Evolutionary conservation across 768 basidiomycete genomes (phyloP).

Genomic region (Phlebiopsis flavidoalba): DNA sequence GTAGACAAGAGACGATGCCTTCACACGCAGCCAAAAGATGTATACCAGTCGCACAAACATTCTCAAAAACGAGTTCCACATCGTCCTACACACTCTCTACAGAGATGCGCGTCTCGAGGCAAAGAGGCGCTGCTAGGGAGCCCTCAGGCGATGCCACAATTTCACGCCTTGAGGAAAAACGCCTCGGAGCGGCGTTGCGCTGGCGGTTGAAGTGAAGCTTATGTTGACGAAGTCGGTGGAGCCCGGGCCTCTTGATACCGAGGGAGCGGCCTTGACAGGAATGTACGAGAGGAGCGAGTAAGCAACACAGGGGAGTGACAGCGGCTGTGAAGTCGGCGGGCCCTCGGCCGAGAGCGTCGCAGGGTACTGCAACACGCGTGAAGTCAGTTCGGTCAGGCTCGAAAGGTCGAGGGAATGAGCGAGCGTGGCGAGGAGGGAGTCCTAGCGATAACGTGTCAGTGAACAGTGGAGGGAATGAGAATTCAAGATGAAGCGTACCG

Average conservation of each 20-base stretch:
- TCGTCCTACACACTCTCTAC: slow-evolving; percentile 34
- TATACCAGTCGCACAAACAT: background rate
- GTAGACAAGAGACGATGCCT: background rate
- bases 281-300: slow-evolving; percentile 92
- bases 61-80: too few species aligned
- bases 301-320: slow-evolving; percentile 93
- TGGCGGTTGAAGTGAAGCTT: slow-evolving; percentile 90
- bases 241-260: slow-evolving; percentile 80
- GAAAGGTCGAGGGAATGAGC: slow-evolving; percentile 92
- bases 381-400: slow-evolving; percentile 92
- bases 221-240: slow-evolving; percentile 93
- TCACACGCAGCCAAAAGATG: background rate
- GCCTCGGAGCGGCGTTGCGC: slow-evolving; percentile 88
- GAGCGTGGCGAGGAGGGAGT: slow-evolving; percentile 93
- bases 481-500: slow-evolving; percentile 36
- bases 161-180: slow-evolving; percentile 96
- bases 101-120: slow-evolving; percentile 80
- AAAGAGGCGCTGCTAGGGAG: slow-evolving; percentile 71
- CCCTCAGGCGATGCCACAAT: slow-evolving; percentile 82
- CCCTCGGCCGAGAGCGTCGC: slow-evolving; percentile 44
- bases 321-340: slow-evolving; percentile 69
- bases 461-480: background rate
- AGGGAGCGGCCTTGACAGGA: slow-evolving; percentile 90
- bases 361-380: slow-evolving; percentile 90
- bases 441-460: slow-evolving; percentile 37